phyloP scores from a whole-genome alignment of 495 filamentous ascomycete genomes.

The Penicillium daleae region DNA sequence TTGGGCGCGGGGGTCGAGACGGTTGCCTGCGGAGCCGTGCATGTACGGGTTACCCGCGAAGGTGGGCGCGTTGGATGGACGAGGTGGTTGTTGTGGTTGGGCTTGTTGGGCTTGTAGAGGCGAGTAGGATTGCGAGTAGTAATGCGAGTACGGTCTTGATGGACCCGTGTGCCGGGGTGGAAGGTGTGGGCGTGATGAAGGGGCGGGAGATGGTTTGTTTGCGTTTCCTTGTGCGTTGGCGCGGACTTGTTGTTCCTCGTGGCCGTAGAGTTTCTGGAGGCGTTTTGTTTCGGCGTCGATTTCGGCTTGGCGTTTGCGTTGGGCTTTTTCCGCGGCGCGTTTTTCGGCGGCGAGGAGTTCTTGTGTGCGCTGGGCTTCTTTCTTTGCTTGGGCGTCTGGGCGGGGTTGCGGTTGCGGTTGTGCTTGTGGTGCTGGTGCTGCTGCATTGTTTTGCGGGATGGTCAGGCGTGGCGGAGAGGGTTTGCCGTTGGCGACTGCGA shows the following conservation, averaged over 20 bases:
- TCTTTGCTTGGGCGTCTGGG: constrained; percentile 57
- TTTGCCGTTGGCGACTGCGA: constrained; percentile 8
- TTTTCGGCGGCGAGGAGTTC: constrained; percentile 76
- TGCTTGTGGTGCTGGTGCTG: constrained; percentile 6
- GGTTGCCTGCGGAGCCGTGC: constrained; percentile 5
- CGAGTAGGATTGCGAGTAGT: constrained; percentile 22
- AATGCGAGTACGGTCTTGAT: constrained; percentile 21
- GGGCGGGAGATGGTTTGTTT: constrained; percentile 24
- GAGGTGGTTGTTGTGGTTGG: constrained; percentile 19
- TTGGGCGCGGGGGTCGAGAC: constrained; percentile 25
- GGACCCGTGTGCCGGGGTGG: constrained; percentile 28
- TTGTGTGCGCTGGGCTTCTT: constrained; percentile 72
- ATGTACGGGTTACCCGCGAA: constrained; percentile 25
- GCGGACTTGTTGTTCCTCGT: constrained; percentile 47
- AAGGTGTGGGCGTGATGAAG: constrained; percentile 33
- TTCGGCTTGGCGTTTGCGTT: constrained; percentile 66
- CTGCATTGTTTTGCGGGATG: constrained; percentile 23
- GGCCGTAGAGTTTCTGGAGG: constrained; percentile 72
- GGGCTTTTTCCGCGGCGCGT: constrained; percentile 56
- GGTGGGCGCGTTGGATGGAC: constrained; percentile 10
- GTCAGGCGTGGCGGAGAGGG: constrained; percentile 16
- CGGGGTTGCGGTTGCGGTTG: constrained; percentile 21
- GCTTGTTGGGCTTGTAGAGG: constrained; percentile 16
- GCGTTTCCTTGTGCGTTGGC: constrained; percentile 9
- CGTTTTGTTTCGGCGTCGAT: constrained; percentile 86